A percentile compares a stretch with the other conserved stretches of the same genome.
phyloP scores from a whole-genome alignment of 176 grass and related monocot genomes.

The Oryza nivara region DNA sequence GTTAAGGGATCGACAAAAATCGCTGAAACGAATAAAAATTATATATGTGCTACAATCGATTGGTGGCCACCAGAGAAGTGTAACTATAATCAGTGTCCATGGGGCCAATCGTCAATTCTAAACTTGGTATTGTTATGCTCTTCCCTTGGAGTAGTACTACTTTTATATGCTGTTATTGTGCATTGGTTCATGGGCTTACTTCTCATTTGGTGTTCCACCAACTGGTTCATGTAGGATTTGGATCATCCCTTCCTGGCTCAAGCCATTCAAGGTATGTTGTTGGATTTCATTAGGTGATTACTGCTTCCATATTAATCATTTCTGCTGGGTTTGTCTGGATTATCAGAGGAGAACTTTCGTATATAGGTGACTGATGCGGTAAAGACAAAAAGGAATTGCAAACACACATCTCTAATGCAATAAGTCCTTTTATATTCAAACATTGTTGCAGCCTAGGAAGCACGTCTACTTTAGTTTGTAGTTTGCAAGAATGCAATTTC shows the following conservation, averaged over 20 bases:
- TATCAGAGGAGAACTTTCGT: neutral
- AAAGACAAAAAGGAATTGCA: neutral
- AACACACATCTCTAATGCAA: neutral
- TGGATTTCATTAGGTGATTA: conserved; percentile 17
- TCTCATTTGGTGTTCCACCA: conserved; percentile 7
- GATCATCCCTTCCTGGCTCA: conserved; percentile 81
- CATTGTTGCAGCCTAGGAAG: neutral
- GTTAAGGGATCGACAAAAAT: conserved; percentile 70
- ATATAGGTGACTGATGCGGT: neutral
- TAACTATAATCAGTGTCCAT: conserved; percentile 96
- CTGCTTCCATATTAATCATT: conserved; percentile 14
- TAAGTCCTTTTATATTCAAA: neutral
- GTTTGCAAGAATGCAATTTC: neutral
- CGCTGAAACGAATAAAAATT: conserved; percentile 69
- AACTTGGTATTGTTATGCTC: conserved; percentile 69
- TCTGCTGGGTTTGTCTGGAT: neutral
- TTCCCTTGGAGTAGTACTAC: neutral
- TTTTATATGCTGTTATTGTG: neutral
- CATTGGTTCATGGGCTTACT: conserved; percentile 21
- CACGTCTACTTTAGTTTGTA: neutral
- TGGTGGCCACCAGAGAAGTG: conserved; percentile 99
- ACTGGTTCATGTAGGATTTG: conserved; percentile 60
- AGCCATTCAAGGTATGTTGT: conserved; percentile 70
- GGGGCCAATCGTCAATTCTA: conserved; percentile 86
- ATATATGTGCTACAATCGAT: conserved; percentile 92